Percentiles rank a stretch among this genome's conserved stretches.
Evolutionary conservation across 345 rosid species (phyloP).

Genomic region (Lenwebbia sp.): DNA sequence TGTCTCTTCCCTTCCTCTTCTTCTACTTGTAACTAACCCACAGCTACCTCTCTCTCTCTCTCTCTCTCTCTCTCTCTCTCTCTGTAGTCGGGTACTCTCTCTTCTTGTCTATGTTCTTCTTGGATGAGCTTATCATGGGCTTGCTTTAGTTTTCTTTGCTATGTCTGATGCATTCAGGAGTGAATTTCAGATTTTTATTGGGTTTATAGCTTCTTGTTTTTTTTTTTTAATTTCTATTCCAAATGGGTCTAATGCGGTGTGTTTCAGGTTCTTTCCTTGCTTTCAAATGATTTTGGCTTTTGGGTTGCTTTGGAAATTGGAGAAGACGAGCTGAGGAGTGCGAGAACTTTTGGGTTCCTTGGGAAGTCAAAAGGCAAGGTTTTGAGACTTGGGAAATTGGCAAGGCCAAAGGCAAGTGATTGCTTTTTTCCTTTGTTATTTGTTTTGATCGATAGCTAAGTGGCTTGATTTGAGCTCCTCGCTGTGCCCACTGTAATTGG

Average conservation of each 20-base stretch:
- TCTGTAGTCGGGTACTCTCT: not conserved
- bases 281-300: not conserved
- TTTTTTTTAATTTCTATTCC: not conserved
- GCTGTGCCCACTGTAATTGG: not conserved
- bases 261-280: not conserved
- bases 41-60: not conserved
- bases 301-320: not conserved
- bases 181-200: not conserved
- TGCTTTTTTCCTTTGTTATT: not conserved
- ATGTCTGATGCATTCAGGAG: not conserved
- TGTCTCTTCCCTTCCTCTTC: not conserved
- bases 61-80: not conserved
- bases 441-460: not conserved
- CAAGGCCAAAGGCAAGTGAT: not conserved
- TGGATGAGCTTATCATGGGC: not conserved
- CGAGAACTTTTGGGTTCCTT: not conserved
- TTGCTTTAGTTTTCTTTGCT: not conserved
- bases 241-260: not conserved
- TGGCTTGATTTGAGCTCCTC: not conserved
- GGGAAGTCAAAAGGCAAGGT: not conserved
- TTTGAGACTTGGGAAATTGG: not conserved
- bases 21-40: not conserved
- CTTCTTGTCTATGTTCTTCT: not conserved
- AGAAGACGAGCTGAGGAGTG: not conserved
- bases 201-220: not conserved